Evolutionary conservation across 495 filamentous ascomycete genomes (phyloP).

Genomic region (Penicillium manginii): DNA sequence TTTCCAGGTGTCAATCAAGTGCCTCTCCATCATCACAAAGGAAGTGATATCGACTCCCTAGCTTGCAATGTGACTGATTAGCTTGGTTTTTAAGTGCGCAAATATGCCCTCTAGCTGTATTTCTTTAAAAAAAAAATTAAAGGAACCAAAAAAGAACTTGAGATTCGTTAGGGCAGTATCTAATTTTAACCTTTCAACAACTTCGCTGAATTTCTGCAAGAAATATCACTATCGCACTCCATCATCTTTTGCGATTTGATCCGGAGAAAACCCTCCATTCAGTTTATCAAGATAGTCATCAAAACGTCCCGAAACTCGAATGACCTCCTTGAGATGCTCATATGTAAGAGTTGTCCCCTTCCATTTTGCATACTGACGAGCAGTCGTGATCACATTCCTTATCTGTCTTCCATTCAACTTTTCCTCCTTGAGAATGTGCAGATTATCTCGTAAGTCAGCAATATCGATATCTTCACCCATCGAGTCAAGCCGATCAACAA

Average conservation of each 20-base stretch:
- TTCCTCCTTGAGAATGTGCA: conserved; percentile 23
- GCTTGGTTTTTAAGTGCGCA: too few relatives aligned
- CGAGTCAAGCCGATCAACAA: conserved; percentile 28
- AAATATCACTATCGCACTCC: not conserved
- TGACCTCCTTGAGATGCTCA: conserved; percentile 24
- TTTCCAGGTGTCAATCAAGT: too few relatives aligned
- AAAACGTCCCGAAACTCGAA: conserved; percentile 20
- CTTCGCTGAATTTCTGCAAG: too few relatives aligned
- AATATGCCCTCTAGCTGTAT: too few relatives aligned
- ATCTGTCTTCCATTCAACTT: conserved; percentile 45
- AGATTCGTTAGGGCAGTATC: too few relatives aligned
- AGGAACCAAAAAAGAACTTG: too few relatives aligned
- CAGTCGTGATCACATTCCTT: conserved; percentile 30
- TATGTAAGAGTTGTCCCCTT: conserved; percentile 18
- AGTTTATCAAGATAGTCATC: conserved; percentile 12
- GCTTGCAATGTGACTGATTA: too few relatives aligned
- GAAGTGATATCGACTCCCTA: too few relatives aligned
- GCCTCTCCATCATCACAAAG: too few relatives aligned
- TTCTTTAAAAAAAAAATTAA: too few relatives aligned
- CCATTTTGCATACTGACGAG: conserved; percentile 24
- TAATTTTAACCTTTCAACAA: too few relatives aligned
- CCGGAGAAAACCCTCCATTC: conserved; percentile 10
- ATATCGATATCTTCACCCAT: conserved; percentile 8
- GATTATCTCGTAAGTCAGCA: conserved; percentile 12
- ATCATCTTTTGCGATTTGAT: conserved; percentile 11